A percentile compares a stretch with the other conserved stretches of the same genome.
Conservation (phyloP, 441 rosid genomes). For the Gossypium trilobum region DNA sequence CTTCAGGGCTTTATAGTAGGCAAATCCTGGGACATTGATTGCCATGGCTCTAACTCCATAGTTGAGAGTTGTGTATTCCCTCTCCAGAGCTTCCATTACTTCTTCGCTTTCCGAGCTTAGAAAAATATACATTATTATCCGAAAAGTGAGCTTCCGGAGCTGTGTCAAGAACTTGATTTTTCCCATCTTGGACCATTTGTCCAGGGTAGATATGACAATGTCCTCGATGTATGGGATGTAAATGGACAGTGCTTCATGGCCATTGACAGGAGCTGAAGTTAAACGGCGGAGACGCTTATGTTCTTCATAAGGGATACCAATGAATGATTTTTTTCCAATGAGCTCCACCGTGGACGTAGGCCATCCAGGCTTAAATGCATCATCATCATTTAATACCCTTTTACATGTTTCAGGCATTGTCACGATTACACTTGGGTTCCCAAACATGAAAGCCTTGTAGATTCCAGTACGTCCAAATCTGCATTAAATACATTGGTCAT, state of each 20-base stretch:
- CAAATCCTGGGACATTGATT: conserved; percentile 75
- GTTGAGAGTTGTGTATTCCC: conserved; percentile 62
- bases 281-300: conserved; percentile 74
- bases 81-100: conserved; percentile 58
- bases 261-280: conserved; percentile 72
- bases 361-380: conserved; percentile 75
- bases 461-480: conserved; percentile 56
- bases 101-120: conserved; percentile 60
- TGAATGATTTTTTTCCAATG: conserved; percentile 69
- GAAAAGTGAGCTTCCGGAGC: conserved; percentile 65
- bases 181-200: conserved; percentile 61
- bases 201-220: conserved; percentile 39
- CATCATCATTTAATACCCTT: conserved; percentile 56
- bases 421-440: conserved; percentile 65
- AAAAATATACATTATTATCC: conserved; percentile 68
- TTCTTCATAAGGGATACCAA: conserved; percentile 56
- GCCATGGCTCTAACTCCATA: conserved; percentile 83
- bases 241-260: conserved; percentile 58
- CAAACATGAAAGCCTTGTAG: conserved; percentile 80
- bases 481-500: conserved; percentile 11
- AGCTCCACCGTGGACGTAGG: conserved; percentile 55
- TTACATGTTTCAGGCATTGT: conserved; percentile 57
- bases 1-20: conserved; percentile 67
- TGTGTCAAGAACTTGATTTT: conserved; percentile 54
- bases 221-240: conserved; percentile 65